Percentiles rank a stretch among this genome's conserved stretches.
These are phyloP conservation scores for Mycena leptocephala DNA, from an alignment of 768 basidiomycete genomes.

Conservation along the genomic window DNA sequence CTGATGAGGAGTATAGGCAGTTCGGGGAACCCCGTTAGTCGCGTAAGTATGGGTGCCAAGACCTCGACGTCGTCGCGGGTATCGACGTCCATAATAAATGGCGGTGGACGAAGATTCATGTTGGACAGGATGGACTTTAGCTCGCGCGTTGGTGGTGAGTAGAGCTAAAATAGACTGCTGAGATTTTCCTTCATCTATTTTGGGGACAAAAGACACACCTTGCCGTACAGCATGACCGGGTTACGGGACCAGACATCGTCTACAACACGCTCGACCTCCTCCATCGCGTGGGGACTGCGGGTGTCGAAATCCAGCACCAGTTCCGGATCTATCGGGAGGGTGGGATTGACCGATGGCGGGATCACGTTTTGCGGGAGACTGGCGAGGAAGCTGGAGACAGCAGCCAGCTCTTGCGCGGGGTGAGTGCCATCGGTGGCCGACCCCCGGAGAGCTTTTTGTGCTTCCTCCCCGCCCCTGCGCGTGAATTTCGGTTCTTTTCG, in stretches of 20 bases:
- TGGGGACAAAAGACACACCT: slow-evolving; percentile 60
- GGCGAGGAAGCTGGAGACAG: slow-evolving; percentile 81
- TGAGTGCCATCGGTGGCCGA: slow-evolving; percentile 63
- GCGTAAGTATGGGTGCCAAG: slow-evolving; percentile 72
- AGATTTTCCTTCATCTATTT: slow-evolving; percentile 7
- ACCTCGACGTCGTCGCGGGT: slow-evolving; percentile 80
- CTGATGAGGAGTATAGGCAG: slow-evolving; percentile 81
- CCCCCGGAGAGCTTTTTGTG: slow-evolving; percentile 37
- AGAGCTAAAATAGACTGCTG: slow-evolving; percentile 57
- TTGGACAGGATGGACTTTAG: slow-evolving; percentile 71
- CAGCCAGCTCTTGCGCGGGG: slow-evolving; percentile 79
- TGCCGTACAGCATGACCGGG: slow-evolving; percentile 84
- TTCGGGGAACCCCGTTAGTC: slow-evolving; percentile 75
- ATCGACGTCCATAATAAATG: slow-evolving; percentile 82
- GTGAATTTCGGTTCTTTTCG: slow-evolving; percentile 56
- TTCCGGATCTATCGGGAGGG: slow-evolving; percentile 80
- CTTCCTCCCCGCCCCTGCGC: slow-evolving; percentile 38
- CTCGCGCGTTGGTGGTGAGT: slow-evolving; percentile 78
- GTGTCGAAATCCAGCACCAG: slow-evolving; percentile 90
- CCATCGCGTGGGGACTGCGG: slow-evolving; percentile 69
- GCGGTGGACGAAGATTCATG: slow-evolving; percentile 73
- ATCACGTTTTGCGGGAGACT: slow-evolving; percentile 85
- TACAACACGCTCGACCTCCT: slow-evolving; percentile 74
- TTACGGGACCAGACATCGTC: slow-evolving; percentile 80
- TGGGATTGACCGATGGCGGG: slow-evolving; percentile 76